These are phyloP conservation scores for Ceratobasidium sp. DNA, from an alignment of 1,284 basidiomycete species.

Conservation along the genomic window DNA sequence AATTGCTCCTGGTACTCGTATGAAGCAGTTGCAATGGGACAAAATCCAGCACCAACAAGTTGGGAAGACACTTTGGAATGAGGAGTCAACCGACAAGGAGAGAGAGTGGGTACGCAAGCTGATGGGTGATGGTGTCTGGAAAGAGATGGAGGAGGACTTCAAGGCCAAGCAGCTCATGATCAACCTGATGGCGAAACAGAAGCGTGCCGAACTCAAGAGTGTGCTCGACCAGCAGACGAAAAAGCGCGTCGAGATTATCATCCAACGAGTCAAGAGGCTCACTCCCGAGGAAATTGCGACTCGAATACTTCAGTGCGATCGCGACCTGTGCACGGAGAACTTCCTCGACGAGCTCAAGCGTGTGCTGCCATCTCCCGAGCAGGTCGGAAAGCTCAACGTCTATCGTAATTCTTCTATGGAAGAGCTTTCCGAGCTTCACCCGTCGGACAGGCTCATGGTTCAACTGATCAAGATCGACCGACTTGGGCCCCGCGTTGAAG, in stretches of 20 bases:
- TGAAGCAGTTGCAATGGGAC: slow-evolving; percentile 99
- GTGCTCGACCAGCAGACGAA: slow-evolving; percentile 91
- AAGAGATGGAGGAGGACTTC: slow-evolving; percentile 98
- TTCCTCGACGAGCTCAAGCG: slow-evolving; percentile 89
- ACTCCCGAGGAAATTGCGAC: slow-evolving; percentile 85
- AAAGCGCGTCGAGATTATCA: slow-evolving; percentile 91
- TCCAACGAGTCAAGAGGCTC: slow-evolving; percentile 83
- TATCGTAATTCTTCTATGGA: slow-evolving; percentile 89
- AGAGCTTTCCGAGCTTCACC: slow-evolving; percentile 88
- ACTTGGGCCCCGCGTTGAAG: slow-evolving; percentile 89
- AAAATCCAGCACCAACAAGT: slow-evolving; percentile 89
- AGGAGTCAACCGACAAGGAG: slow-evolving; percentile 75
- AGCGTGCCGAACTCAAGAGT: slow-evolving; percentile 85
- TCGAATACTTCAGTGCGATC: slow-evolving; percentile 86
- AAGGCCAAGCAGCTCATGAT: slow-evolving; percentile 95
- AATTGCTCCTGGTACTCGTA: slow-evolving; percentile 86
- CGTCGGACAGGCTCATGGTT: slow-evolving; percentile 96
- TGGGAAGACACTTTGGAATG: slow-evolving; percentile 85
- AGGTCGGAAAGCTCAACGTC: slow-evolving; percentile 90
- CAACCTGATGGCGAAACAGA: slow-evolving; percentile 81
- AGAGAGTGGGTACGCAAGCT: slow-evolving; percentile 82
- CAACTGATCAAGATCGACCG: slow-evolving; percentile 96
- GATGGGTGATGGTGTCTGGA: slow-evolving; percentile 87
- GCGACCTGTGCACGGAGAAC: slow-evolving; percentile 83
- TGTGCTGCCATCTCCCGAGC: slow-evolving; percentile 88